These are phyloP conservation scores for Calamus simplicifolius DNA, from an alignment of 176 grass and related monocot genomes.

Conservation along the genomic window DNA sequence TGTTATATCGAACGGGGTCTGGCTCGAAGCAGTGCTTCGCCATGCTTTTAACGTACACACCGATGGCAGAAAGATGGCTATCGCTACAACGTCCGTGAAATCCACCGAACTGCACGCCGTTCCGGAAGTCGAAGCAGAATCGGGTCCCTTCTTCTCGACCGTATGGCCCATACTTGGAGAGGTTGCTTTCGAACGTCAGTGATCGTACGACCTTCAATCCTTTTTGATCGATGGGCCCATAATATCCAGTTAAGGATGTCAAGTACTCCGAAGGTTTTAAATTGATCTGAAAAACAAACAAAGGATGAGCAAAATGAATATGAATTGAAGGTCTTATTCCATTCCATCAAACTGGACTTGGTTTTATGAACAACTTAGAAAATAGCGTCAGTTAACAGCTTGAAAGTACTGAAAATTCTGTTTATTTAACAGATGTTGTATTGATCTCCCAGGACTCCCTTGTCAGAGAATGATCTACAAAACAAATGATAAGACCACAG, in stretches of 20 bases:
- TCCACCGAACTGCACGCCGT: background rate
- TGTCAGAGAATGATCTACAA: too few species aligned
- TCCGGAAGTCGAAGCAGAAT: background rate
- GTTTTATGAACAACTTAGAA: too few species aligned
- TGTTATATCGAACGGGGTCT: background rate
- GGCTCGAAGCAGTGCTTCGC: conserved; percentile 1
- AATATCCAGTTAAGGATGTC: background rate
- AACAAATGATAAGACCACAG: too few species aligned
- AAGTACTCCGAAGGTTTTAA: background rate
- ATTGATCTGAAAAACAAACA: background rate
- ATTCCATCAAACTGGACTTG: too few species aligned
- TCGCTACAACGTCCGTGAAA: background rate
- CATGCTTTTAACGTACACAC: background rate
- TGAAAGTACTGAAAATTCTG: too few species aligned
- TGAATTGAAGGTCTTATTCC: background rate
- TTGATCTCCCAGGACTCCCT: too few species aligned
- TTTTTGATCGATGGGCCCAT: background rate
- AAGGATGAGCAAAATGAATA: background rate
- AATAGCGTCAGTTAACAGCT: too few species aligned
- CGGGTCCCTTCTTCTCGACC: background rate
- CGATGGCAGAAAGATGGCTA: background rate
- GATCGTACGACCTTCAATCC: background rate
- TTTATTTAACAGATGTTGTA: too few species aligned
- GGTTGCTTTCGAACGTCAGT: background rate
- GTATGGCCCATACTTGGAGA: background rate